Evolutionary conservation across 2,329 filamentous ascomycete species (phyloP).

Genomic region (Chalara sp.): DNA sequence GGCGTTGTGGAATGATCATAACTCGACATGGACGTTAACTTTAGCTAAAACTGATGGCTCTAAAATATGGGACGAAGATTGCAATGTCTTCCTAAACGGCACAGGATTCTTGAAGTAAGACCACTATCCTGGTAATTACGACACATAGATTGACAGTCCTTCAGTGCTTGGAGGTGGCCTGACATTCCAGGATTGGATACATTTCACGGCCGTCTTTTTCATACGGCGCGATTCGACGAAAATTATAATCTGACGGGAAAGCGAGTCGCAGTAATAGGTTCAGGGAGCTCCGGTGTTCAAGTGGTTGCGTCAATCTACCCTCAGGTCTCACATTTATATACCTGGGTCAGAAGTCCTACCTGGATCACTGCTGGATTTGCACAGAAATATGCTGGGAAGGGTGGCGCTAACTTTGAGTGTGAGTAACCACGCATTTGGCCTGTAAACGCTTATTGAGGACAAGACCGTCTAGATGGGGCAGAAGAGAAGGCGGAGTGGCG

Average conservation of each 20-base stretch:
- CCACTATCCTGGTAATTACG: slow-evolving; percentile 17
- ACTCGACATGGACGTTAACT: too few relatives aligned
- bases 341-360: slow-evolving; percentile 41
- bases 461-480: slow-evolving; percentile 23
- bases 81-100: slow-evolving; percentile 36
- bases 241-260: slow-evolving; percentile 12
- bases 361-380: slow-evolving; percentile 32
- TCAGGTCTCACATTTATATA: slow-evolving; percentile 33
- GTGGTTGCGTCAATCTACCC: slow-evolving; percentile 30
- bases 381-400: slow-evolving; percentile 13
- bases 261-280: slow-evolving; percentile 29
- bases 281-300: slow-evolving; percentile 30
- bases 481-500: slow-evolving; percentile 32
- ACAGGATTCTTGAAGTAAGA: slow-evolving; percentile 40
- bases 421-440: slow-evolving; percentile 3
- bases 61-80: slow-evolving; percentile 21
- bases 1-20: slow-evolving; percentile 15
- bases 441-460: slow-evolving; percentile 14
- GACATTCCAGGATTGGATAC: slow-evolving; percentile 37
- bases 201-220: slow-evolving; percentile 38
- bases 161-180: slow-evolving; percentile 29
- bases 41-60: not conserved
- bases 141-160: slow-evolving; percentile 27
- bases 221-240: slow-evolving; percentile 35
- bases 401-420: slow-evolving; percentile 13